Conservation (phyloP, 352 stramenopile genomes). For the Globisporangium uncinulatum region DNA sequence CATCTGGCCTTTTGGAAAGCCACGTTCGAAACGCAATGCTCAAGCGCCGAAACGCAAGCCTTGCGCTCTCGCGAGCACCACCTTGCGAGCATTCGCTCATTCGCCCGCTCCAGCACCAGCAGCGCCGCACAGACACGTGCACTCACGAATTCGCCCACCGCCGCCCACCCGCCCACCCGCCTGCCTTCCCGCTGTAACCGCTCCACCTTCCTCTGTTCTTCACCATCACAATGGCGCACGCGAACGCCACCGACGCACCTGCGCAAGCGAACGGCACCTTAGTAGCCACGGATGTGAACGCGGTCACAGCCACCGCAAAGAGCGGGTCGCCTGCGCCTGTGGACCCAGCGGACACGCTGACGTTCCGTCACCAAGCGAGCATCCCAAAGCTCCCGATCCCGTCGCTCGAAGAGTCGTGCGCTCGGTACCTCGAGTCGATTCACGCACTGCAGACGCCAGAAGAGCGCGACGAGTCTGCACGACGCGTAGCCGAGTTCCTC, state of each 20-base stretch:
- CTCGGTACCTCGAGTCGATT: slow-evolving; percentile 72
- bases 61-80: neutral
- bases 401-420: slow-evolving; percentile 69
- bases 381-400: slow-evolving; percentile 87
- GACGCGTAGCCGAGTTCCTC: slow-evolving; percentile 56
- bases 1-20: neutral
- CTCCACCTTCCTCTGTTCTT: neutral
- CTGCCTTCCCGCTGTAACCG: neutral
- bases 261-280: neutral
- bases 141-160: slow-evolving; percentile 4
- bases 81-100: neutral
- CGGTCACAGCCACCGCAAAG: neutral
- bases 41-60: no score
- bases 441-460: slow-evolving; percentile 66
- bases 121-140: neutral
- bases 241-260: neutral
- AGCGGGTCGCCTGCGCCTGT: slow-evolving; percentile 1
- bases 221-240: slow-evolving; percentile 5
- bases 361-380: slow-evolving; percentile 61
- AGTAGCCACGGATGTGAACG: no score
- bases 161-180: slow-evolving; percentile 4
- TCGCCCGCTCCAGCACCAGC: neutral
- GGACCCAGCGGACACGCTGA: slow-evolving; percentile 30
- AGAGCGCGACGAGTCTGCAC: slow-evolving; percentile 49
- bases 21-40: slow-evolving; percentile 6